phyloP scores from a whole-genome alignment of 2,329 filamentous ascomycete species.

The Gliomastix tumulicola region DNA sequence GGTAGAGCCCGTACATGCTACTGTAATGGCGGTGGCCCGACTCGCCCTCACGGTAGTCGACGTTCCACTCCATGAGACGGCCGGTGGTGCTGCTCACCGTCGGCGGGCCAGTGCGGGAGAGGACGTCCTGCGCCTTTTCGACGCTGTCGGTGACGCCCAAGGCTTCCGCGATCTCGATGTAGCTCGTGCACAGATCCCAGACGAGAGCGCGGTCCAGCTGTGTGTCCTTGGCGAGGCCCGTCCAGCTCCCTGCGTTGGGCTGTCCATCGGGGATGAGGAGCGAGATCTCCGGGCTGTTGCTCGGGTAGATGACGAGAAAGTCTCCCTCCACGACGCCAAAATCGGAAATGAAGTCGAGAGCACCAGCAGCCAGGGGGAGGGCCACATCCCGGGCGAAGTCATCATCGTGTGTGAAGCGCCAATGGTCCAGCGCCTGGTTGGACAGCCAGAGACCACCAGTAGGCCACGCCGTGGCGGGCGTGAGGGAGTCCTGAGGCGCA shows the following conservation, averaged over 20 bases:
- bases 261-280: slow-evolving; percentile 8
- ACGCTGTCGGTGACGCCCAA: slow-evolving; percentile 5
- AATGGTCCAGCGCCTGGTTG: slow-evolving; percentile 3
- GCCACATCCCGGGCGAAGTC: slow-evolving; percentile 14
- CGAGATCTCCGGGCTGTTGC: slow-evolving; percentile 15
- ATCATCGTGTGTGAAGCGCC: neutral
- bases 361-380: too few species aligned
- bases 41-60: slow-evolving; percentile 30
- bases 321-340: slow-evolving; percentile 18
- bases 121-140: slow-evolving; percentile 3
- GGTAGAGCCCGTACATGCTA: neutral
- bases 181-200: slow-evolving; percentile 6
- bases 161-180: slow-evolving; percentile 5
- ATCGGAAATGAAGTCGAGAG: slow-evolving; percentile 20
- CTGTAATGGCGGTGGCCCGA: slow-evolving; percentile 41
- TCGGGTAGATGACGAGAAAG: slow-evolving; percentile 14
- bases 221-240: slow-evolving; percentile 5
- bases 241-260: slow-evolving; percentile 2
- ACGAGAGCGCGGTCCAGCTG: slow-evolving; percentile 8
- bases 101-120: neutral
- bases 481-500: slow-evolving; percentile 5
- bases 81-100: neutral
- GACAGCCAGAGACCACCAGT: slow-evolving; percentile 4
- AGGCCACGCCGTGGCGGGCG: slow-evolving; percentile 4
- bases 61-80: slow-evolving; percentile 27